phyloP scores from a whole-genome alignment of 495 filamentous ascomycete genomes.

The Glarea lozoyensis region DNA sequence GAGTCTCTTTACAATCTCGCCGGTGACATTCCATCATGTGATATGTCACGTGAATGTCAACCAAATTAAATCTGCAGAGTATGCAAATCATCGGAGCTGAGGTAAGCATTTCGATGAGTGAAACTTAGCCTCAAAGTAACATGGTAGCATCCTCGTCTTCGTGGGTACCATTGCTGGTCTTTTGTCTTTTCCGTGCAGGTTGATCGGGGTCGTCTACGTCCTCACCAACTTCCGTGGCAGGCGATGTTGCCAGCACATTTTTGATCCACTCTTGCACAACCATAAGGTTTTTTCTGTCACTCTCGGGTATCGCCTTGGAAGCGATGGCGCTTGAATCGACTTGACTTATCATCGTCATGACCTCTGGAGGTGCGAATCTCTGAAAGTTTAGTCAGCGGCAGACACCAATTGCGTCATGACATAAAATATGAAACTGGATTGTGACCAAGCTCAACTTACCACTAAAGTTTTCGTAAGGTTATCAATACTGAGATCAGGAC shows the following conservation, averaged over 20 bases:
- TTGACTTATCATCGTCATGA: constrained; percentile 7
- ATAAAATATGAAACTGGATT: constrained; percentile 6
- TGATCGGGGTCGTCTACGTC: background rate
- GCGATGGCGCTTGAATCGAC: constrained; percentile 7
- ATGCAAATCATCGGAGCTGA: background rate
- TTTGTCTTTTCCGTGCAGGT: too few relatives aligned
- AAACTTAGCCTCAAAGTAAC: background rate
- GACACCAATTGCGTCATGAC: constrained; percentile 11
- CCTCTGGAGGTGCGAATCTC: constrained; percentile 26
- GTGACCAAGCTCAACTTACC: constrained; percentile 23
- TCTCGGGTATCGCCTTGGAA: constrained; percentile 11
- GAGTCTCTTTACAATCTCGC: background rate
- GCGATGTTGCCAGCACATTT: background rate
- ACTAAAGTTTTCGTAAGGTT: constrained; percentile 33
- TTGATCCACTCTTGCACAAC: constrained; percentile 28
- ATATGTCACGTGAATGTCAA: background rate
- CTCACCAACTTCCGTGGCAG: background rate
- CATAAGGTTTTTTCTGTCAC: constrained; percentile 26
- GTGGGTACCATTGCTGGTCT: too few relatives aligned
- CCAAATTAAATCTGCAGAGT: too few relatives aligned
- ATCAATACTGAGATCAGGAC: constrained; percentile 12
- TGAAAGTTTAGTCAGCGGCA: constrained; percentile 19
- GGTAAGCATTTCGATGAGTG: background rate
- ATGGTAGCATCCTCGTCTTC: too few relatives aligned
- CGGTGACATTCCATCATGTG: background rate